A percentile compares a stretch with the other conserved stretches of the same genome.
These are phyloP conservation scores for Tympanopsis confertula DNA, from an alignment of 2,329 filamentous ascomycete genomes.

Conservation along the genomic window DNA sequence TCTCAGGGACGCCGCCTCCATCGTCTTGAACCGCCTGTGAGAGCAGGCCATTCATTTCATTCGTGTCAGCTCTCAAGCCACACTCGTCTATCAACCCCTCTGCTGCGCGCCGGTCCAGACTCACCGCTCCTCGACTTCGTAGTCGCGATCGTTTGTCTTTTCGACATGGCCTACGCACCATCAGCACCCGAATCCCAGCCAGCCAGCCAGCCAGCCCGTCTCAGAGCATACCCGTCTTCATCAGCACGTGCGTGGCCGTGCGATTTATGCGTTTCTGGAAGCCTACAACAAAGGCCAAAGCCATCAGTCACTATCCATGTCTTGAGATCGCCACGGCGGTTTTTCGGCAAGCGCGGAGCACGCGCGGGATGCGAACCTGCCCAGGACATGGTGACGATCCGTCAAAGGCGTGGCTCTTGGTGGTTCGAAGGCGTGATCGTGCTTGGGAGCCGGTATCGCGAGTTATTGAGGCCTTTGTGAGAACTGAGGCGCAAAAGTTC, in stretches of 20 bases:
- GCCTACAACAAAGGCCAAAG: conserved; percentile 31
- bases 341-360: too few species aligned
- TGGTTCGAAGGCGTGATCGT: too few species aligned
- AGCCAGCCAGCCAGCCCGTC: conserved; percentile 1
- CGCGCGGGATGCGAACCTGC: too few species aligned
- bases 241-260: conserved; percentile 99
- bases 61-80: too few species aligned
- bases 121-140: conserved; percentile 89
- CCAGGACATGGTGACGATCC: background rate
- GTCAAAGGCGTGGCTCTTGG: too few species aligned
- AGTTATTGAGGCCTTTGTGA: too few species aligned
- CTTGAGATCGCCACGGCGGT: too few species aligned
- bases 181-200: background rate
- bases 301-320: too few species aligned
- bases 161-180: conserved; percentile 69
- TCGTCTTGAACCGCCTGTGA: conserved; percentile 79
- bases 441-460: too few species aligned
- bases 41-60: background rate
- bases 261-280: conserved; percentile 97
- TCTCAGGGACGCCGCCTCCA: conserved; percentile 86
- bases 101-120: conserved; percentile 3
- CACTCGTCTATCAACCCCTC: conserved; percentile 7
- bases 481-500: too few species aligned
- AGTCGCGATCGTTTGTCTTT: conserved; percentile 95
- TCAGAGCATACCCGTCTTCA: conserved; percentile 71